Conservation (phyloP, 441 rosid genomes). For the Pelargonium fulgidum region DNA sequence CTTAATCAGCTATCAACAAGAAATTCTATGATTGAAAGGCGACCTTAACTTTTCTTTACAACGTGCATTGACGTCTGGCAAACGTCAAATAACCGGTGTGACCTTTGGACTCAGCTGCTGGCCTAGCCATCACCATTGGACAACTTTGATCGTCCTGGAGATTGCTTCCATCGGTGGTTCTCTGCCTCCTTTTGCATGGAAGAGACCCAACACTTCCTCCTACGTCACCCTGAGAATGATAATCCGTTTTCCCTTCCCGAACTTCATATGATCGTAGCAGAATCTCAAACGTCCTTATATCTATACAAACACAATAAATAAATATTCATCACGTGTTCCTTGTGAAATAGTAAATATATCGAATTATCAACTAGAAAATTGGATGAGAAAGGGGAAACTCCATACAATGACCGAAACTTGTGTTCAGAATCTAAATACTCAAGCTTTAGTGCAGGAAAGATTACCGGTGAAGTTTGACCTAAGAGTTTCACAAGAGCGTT, state of each 20-base stretch:
- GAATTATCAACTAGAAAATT: not conserved
- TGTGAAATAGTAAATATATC: too few relatives aligned
- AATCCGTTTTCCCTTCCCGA: slow-evolving; percentile 48
- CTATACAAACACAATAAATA: slow-evolving; percentile 30
- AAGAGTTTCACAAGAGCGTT: slow-evolving; percentile 69
- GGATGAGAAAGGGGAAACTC: not conserved
- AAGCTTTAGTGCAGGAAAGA: slow-evolving; percentile 1
- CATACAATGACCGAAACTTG: too few relatives aligned
- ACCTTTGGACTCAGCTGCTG: not conserved
- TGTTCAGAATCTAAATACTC: too few relatives aligned
- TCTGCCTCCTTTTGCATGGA: slow-evolving; percentile 65
- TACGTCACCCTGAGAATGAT: slow-evolving; percentile 23
- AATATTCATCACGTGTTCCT: not conserved
- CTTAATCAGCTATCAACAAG: too few relatives aligned
- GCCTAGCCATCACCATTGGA: not conserved
- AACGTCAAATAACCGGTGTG: slow-evolving; percentile 3
- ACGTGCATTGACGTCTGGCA: not conserved
- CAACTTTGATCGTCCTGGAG: not conserved
- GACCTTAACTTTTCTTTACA: not conserved
- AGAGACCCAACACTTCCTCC: slow-evolving; percentile 30
- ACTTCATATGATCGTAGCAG: slow-evolving; percentile 73
- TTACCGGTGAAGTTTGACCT: slow-evolving; percentile 60
- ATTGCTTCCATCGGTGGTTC: not conserved
- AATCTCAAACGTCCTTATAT: slow-evolving; percentile 75
- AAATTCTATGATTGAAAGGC: too few relatives aligned